Conservation (phyloP, 2,329 filamentous ascomycete genomes). For the Zasmidium cellare region DNA sequence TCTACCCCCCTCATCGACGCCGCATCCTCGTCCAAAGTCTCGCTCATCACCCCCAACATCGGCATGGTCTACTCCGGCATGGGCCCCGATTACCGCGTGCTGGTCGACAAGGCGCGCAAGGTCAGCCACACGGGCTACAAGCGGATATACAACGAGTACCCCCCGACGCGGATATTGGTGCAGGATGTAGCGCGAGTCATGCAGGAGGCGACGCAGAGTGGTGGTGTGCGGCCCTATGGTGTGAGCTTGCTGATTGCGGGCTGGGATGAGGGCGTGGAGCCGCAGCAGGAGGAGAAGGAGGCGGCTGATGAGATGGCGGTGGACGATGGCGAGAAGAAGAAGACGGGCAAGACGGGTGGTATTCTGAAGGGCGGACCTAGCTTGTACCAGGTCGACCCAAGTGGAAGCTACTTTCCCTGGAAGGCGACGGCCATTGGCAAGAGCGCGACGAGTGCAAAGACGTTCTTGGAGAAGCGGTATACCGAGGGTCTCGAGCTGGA, state of each 20-base stretch:
- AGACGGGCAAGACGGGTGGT: slow-evolving; percentile 84
- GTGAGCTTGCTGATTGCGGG: slow-evolving; percentile 94
- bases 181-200: slow-evolving; percentile 97
- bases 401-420: slow-evolving; percentile 98
- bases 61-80: slow-evolving; percentile 99
- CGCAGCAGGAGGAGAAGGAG: slow-evolving; percentile 71
- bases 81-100: slow-evolving; percentile 96
- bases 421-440: slow-evolving; percentile 99
- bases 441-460: slow-evolving; percentile 97
- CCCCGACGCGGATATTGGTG: slow-evolving; percentile 97
- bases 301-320: slow-evolving; percentile 54
- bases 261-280: slow-evolving; percentile 95
- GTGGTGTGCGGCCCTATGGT: slow-evolving; percentile 94
- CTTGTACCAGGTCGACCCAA: slow-evolving; percentile 98
- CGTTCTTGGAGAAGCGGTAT: slow-evolving; percentile 98
- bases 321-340: slow-evolving; percentile 67
- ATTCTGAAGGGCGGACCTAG: slow-evolving; percentile 95
- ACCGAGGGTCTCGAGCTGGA: slow-evolving; percentile 95
- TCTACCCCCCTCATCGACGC: slow-evolving; percentile 96
- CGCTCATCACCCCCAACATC: slow-evolving; percentile 96
- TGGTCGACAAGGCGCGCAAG: slow-evolving; percentile 97
- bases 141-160: slow-evolving; percentile 99
- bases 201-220: slow-evolving; percentile 98
- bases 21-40: slow-evolving; percentile 93
- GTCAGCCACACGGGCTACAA: slow-evolving; percentile 98